Evolutionary conservation across 2,329 filamentous ascomycete genomes (phyloP).

Genomic region (Colletotrichum limetticola): DNA sequence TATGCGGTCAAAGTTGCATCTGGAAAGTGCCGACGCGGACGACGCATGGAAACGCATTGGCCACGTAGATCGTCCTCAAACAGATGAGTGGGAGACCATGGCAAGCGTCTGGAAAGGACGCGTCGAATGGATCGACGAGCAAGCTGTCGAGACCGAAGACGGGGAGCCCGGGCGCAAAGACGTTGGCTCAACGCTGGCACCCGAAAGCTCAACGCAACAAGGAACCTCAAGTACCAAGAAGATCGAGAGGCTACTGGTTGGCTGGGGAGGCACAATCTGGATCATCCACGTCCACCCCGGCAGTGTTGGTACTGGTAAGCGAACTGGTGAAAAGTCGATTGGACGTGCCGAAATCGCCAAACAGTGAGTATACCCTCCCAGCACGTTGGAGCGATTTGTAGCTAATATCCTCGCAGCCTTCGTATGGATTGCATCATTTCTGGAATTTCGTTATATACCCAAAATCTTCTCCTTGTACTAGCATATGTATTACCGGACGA

Average conservation of each 20-base stretch:
- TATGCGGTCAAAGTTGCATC: slow-evolving; percentile 88
- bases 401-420: slow-evolving; percentile 66
- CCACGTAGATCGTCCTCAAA: slow-evolving; percentile 89
- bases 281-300: slow-evolving; percentile 90
- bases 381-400: neutral
- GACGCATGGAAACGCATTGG: slow-evolving; percentile 95
- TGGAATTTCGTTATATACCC: slow-evolving; percentile 95
- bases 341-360: slow-evolving; percentile 92
- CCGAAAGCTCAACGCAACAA: slow-evolving; percentile 61
- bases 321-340: slow-evolving; percentile 75
- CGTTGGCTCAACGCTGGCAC: slow-evolving; percentile 53
- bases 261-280: slow-evolving; percentile 97
- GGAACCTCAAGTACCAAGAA: slow-evolving; percentile 56
- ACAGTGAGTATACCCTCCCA: slow-evolving; percentile 71
- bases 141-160: slow-evolving; percentile 79
- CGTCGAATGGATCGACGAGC: slow-evolving; percentile 92
- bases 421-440: slow-evolving; percentile 98
- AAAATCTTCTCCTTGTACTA: slow-evolving; percentile 88
- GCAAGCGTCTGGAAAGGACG: slow-evolving; percentile 93
- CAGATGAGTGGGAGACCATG: slow-evolving; percentile 94
- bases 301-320: slow-evolving; percentile 72
- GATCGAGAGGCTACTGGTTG: slow-evolving; percentile 86
- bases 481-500: slow-evolving; percentile 85
- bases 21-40: slow-evolving; percentile 81
- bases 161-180: slow-evolving; percentile 52